These are phyloP conservation scores for Cercospora beticola DNA, from an alignment of 2,329 filamentous ascomycete species.

Conservation along the genomic window DNA sequence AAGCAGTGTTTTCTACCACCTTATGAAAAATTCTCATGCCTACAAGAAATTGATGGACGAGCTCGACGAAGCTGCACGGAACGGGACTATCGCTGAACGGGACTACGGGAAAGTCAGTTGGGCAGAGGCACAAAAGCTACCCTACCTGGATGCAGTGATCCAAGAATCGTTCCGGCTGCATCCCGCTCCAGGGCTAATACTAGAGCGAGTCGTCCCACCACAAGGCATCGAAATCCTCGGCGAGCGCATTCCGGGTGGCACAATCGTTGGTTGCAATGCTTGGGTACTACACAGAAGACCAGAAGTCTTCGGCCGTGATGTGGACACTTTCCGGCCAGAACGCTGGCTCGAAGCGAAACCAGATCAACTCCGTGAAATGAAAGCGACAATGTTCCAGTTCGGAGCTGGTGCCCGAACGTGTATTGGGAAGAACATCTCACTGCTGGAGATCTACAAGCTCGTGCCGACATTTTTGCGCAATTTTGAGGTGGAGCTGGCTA, in stretches of 20 bases:
- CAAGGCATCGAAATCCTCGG: slow-evolving; percentile 65
- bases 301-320: slow-evolving; percentile 67
- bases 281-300: slow-evolving; percentile 71
- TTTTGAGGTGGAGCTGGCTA: slow-evolving; percentile 58
- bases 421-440: slow-evolving; percentile 55
- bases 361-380: slow-evolving; percentile 63
- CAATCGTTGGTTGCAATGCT: slow-evolving; percentile 71
- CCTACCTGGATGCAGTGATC: slow-evolving; percentile 74
- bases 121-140: slow-evolving; percentile 66
- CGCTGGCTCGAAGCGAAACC: slow-evolving; percentile 60
- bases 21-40: slow-evolving; percentile 62
- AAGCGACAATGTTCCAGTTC: slow-evolving; percentile 70
- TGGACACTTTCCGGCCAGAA: slow-evolving; percentile 66
- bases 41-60: slow-evolving; percentile 60
- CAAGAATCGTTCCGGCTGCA: slow-evolving; percentile 77
- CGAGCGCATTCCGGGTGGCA: slow-evolving; percentile 63
- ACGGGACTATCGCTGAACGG: slow-evolving; percentile 48
- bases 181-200: slow-evolving; percentile 68
- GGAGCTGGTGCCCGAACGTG: slow-evolving; percentile 70
- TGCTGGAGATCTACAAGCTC: slow-evolving; percentile 54
- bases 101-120: slow-evolving; percentile 64
- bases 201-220: slow-evolving; percentile 70
- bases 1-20: slow-evolving; percentile 69
- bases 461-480: slow-evolving; percentile 60
- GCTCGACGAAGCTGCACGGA: slow-evolving; percentile 58